These are phyloP conservation scores for Trichoderma parareesei DNA, from an alignment of 495 filamentous ascomycete species.

Conservation along the genomic window DNA sequence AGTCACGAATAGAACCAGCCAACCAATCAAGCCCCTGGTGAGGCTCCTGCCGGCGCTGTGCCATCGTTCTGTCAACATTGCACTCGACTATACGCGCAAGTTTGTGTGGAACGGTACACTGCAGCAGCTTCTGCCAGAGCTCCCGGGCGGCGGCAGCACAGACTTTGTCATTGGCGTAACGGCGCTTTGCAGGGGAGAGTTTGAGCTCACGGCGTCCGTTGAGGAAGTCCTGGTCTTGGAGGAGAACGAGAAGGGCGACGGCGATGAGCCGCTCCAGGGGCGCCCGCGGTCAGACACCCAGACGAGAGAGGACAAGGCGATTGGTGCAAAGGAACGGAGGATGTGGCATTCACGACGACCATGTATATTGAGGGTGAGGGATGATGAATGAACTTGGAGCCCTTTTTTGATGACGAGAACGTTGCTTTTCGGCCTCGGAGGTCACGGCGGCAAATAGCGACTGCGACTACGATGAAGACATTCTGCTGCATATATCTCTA, in stretches of 20 bases:
- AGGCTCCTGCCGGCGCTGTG: constrained; percentile 69
- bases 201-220: constrained; percentile 70
- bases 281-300: constrained; percentile 42
- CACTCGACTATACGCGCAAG: constrained; percentile 75
- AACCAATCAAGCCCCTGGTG: constrained; percentile 62
- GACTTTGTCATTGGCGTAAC: constrained; percentile 57
- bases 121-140: constrained; percentile 59
- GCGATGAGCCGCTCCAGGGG: constrained; percentile 23
- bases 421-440: background rate
- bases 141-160: constrained; percentile 47
- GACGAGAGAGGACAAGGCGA: constrained; percentile 43
- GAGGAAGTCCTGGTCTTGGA: constrained; percentile 60
- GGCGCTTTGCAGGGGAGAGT: constrained; percentile 69
- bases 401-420: background rate
- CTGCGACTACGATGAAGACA: no score
- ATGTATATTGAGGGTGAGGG: constrained; percentile 52
- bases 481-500: background rate
- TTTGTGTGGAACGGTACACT: constrained; percentile 78
- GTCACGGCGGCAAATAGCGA: background rate
- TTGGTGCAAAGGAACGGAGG: constrained; percentile 54
- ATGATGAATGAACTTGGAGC: constrained; percentile 20
- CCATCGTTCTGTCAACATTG: constrained; percentile 62
- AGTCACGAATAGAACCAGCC: constrained; percentile 61
- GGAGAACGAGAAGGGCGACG: constrained; percentile 18
- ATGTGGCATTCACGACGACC: constrained; percentile 64